Evolutionary conservation across 2,329 filamentous ascomycete genomes (phyloP).

Genomic region (Colletotrichum tropicale): DNA sequence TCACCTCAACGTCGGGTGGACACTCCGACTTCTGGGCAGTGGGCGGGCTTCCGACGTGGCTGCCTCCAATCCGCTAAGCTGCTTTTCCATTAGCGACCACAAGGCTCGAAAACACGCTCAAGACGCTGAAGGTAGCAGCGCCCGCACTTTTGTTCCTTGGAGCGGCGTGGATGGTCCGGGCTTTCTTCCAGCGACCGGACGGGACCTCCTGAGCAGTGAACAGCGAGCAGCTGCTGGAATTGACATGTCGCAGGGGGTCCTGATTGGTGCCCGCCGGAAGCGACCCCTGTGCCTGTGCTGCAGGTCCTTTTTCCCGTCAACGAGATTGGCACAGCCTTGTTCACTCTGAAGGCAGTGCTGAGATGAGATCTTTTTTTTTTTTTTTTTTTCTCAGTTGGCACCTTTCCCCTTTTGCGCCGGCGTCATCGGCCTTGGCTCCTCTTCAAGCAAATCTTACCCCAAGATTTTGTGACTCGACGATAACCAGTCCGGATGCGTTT

Average conservation of each 20-base stretch:
- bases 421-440: slow-evolving; percentile 16
- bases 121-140: neutral
- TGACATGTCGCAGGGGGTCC: neutral
- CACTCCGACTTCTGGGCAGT: neutral
- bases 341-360: neutral
- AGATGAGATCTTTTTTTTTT: neutral
- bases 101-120: neutral
- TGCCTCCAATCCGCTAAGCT: neutral
- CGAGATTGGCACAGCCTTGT: slow-evolving; percentile 11
- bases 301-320: neutral
- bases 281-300: neutral
- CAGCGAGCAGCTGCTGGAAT: neutral
- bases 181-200: neutral
- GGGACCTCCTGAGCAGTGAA: neutral
- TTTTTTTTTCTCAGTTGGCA: neutral
- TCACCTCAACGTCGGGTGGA: neutral
- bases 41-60: neutral
- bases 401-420: slow-evolving; percentile 10
- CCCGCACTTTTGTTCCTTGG: neutral
- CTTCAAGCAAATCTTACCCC: neutral
- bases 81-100: neutral
- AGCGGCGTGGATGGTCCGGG: neutral
- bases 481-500: slow-evolving; percentile 6
- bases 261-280: slow-evolving; percentile 18
- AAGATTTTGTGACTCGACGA: slow-evolving; percentile 3